Evolutionary conservation across 768 basidiomycete species (phyloP).

Genomic region (Antrodiella citrinella): DNA sequence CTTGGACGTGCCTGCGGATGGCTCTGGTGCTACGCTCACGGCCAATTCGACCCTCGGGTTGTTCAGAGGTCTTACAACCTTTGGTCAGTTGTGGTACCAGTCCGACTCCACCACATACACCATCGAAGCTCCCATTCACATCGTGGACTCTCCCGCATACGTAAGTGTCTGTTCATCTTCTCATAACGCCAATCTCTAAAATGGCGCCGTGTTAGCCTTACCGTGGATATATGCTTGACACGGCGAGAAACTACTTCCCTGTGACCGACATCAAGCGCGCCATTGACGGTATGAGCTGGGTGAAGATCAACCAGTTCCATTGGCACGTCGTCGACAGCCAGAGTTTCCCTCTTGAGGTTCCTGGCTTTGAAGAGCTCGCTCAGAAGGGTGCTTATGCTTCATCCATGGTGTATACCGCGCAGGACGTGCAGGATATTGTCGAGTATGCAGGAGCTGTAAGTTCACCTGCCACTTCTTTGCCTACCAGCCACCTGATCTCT

Average conservation of each 20-base stretch:
- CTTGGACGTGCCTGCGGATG: constrained; percentile 45
- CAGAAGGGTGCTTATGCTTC: constrained; percentile 37
- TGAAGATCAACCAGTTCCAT: constrained; percentile 45
- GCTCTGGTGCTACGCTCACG: constrained; percentile 41
- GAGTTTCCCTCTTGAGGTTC: constrained; percentile 38
- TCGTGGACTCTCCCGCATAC: constrained; percentile 59
- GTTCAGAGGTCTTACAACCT: constrained; percentile 69
- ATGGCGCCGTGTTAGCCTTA: too few species aligned
- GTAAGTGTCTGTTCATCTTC: constrained; percentile 28
- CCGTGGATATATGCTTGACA: constrained; percentile 77
- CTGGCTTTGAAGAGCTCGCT: constrained; percentile 29
- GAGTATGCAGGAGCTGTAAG: constrained; percentile 37
- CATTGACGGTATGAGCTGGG: constrained; percentile 69
- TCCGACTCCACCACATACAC: constrained; percentile 40
- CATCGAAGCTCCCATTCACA: constrained; percentile 46
- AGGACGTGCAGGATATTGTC: constrained; percentile 32
- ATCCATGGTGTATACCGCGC: constrained; percentile 25
- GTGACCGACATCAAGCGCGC: constrained; percentile 59
- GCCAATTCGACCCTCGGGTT: constrained; percentile 64
- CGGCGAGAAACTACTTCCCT: constrained; percentile 66
- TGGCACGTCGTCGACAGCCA: constrained; percentile 46
- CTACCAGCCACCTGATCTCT: too few species aligned
- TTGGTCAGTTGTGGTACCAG: constrained; percentile 57
- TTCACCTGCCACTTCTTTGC: background rate
- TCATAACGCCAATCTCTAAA: background rate